Percentiles rank a stretch among this genome's conserved stretches.
Conservation (phyloP, 192 early-diverging fungal species). For the Coemansia sp. region DNA sequence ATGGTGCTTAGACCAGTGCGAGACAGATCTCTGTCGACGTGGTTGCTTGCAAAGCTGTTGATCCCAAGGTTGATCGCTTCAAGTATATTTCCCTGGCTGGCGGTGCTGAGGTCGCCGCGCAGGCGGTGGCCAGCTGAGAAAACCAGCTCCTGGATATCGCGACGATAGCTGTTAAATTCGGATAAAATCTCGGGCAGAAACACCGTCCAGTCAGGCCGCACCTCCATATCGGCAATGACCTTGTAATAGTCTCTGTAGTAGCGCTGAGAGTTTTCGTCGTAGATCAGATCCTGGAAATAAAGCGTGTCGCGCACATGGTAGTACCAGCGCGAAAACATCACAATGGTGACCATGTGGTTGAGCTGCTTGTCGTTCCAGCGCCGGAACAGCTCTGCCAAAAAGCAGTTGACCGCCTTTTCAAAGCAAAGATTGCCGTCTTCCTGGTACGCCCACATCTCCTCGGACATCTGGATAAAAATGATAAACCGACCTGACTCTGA, state of each 20-base stretch:
- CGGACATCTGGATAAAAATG: conserved; percentile 94
- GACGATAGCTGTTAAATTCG: conserved; percentile 50
- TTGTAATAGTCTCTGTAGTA: conserved; percentile 93
- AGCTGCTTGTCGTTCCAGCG: conserved; percentile 78
- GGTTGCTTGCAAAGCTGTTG: conserved; percentile 92
- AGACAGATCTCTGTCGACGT: conserved; percentile 90
- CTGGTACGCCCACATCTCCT: conserved; percentile 98
- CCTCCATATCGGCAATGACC: conserved; percentile 89
- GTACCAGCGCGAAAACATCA: conserved; percentile 88
- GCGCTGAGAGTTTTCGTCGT: conserved; percentile 58
- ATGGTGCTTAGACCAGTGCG: conserved; percentile 88
- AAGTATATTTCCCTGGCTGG: conserved; percentile 90
- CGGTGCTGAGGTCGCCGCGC: conserved; percentile 76
- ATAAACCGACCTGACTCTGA: conserved; percentile 94
- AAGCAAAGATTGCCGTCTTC: conserved; percentile 95
- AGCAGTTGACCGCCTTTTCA: conserved; percentile 88
- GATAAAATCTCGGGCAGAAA: conserved; percentile 61
- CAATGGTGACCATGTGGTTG: conserved; percentile 95
- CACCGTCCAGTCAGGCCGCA: conserved; percentile 47
- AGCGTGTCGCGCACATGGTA: conserved; percentile 60
- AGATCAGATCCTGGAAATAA: conserved; percentile 50
- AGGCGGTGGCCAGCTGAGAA: conserved; percentile 47
- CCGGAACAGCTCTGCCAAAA: conserved; percentile 84
- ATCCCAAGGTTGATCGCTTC: conserved; percentile 96
- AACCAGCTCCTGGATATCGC: conserved; percentile 50